These are phyloP conservation scores for Clonostachys solani DNA, from an alignment of 2,329 filamentous ascomycete genomes.

Conservation along the genomic window DNA sequence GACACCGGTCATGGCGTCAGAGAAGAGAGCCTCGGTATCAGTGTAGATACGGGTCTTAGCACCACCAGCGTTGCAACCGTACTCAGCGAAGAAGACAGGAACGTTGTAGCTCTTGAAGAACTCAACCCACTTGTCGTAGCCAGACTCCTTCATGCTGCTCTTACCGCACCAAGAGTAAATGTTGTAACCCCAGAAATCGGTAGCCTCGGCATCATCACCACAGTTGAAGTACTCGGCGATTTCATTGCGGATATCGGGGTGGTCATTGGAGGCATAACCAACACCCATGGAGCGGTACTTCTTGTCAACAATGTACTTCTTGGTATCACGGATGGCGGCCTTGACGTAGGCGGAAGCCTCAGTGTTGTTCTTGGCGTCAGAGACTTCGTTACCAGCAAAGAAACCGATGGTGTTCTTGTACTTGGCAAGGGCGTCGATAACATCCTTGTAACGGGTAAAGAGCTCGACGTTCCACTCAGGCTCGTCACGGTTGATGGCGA, in stretches of 20 bases:
- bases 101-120: constrained; percentile 90
- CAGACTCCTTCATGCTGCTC: constrained; percentile 71
- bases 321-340: constrained; percentile 93
- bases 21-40: constrained; percentile 80
- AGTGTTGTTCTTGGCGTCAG: constrained; percentile 86
- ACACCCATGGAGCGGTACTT: constrained; percentile 79
- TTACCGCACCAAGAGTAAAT: constrained; percentile 99
- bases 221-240: constrained; percentile 96
- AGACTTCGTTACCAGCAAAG: constrained; percentile 98
- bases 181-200: constrained; percentile 99
- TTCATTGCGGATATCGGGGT: constrained; percentile 73
- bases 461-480: constrained; percentile 77
- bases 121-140: constrained; percentile 75
- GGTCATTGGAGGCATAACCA: constrained; percentile 95
- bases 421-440: constrained; percentile 75
- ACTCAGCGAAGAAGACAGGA: constrained; percentile 97
- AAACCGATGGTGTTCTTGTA: constrained; percentile 95
- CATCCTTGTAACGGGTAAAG: constrained; percentile 75
- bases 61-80: constrained; percentile 77
- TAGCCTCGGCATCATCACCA: constrained; percentile 57
- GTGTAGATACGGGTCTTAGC: constrained; percentile 71
- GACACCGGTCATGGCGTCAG: constrained; percentile 73
- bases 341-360: constrained; percentile 91
- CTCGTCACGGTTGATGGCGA: constrained; percentile 80
- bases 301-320: constrained; percentile 84